Evolutionary conservation across 306 rosid species (phyloP).

Genomic region (Acacia confusa): DNA sequence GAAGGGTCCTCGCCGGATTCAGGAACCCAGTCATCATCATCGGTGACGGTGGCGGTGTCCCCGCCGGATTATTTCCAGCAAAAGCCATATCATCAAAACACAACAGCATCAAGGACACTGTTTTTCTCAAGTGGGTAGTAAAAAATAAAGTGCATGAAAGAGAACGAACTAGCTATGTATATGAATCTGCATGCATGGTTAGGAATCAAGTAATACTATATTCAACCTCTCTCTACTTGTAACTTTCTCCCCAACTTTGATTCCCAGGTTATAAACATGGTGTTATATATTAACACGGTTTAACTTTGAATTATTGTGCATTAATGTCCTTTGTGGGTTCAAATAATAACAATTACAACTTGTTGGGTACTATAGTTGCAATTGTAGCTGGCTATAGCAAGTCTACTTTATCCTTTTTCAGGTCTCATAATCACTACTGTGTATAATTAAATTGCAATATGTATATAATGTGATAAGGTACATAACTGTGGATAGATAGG

Average conservation of each 20-base stretch:
- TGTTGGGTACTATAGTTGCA: background rate
- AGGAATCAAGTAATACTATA: slow-evolving; percentile 10
- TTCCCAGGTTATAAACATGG: background rate
- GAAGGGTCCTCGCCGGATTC: slow-evolving; percentile 53
- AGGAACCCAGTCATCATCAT: slow-evolving; percentile 46
- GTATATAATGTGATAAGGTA: background rate
- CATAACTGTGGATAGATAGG: background rate
- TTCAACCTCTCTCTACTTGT: background rate
- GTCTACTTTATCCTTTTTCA: background rate
- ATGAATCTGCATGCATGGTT: background rate
- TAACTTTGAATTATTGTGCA: background rate
- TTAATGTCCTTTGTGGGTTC: background rate
- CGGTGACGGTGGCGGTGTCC: slow-evolving; percentile 60
- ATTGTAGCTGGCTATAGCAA: background rate
- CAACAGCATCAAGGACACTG: slow-evolving; percentile 41
- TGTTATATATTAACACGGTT: background rate
- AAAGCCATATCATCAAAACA: slow-evolving; percentile 43
- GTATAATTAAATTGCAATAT: background rate
- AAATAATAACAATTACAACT: background rate
- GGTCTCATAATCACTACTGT: background rate
- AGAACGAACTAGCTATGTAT: background rate
- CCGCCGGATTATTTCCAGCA: slow-evolving; percentile 60
- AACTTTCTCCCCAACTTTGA: background rate
- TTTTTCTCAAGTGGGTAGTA: slow-evolving; percentile 50
- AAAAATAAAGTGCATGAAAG: background rate